These are phyloP conservation scores for Xylaria sp. DNA, from an alignment of 495 filamentous ascomycete species.

Conservation along the genomic window DNA sequence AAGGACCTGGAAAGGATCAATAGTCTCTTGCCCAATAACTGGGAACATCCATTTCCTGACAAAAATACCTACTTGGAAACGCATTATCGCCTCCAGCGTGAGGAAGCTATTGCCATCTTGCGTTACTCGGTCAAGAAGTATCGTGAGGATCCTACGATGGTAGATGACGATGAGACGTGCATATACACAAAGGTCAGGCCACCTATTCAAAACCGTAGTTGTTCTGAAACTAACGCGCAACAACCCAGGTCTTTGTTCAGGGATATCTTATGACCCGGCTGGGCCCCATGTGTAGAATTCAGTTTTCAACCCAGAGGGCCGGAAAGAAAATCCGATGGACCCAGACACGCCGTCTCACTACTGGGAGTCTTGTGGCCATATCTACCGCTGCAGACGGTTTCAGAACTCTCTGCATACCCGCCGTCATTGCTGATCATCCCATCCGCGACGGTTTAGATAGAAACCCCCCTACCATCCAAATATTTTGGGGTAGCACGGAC, in stretches of 20 bases:
- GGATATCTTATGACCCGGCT: constrained; percentile 66
- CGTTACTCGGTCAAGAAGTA: constrained; percentile 63
- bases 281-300: constrained; percentile 71
- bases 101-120: constrained; percentile 66
- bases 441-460: constrained; percentile 61
- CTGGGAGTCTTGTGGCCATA: constrained; percentile 75
- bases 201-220: constrained; percentile 1
- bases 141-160: constrained; percentile 51
- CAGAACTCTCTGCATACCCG: constrained; percentile 69
- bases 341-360: constrained; percentile 73
- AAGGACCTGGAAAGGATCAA: constrained; percentile 43
- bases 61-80: constrained; percentile 63
- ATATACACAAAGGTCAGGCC: constrained; percentile 76
- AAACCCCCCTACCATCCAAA: constrained; percentile 75
- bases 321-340: constrained; percentile 77
- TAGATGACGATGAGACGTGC: constrained; percentile 63
- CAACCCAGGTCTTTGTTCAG: constrained; percentile 67
- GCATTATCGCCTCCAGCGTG: constrained; percentile 71
- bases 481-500: constrained; percentile 69
- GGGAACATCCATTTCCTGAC: constrained; percentile 47
- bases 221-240: constrained; percentile 16
- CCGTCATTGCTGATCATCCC: constrained; percentile 74
- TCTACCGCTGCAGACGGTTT: constrained; percentile 71
- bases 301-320: constrained; percentile 72
- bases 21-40: constrained; percentile 47